Conservation (phyloP, 1,139 yeast genomes). For the Saccharomycopsis phalli region DNA sequence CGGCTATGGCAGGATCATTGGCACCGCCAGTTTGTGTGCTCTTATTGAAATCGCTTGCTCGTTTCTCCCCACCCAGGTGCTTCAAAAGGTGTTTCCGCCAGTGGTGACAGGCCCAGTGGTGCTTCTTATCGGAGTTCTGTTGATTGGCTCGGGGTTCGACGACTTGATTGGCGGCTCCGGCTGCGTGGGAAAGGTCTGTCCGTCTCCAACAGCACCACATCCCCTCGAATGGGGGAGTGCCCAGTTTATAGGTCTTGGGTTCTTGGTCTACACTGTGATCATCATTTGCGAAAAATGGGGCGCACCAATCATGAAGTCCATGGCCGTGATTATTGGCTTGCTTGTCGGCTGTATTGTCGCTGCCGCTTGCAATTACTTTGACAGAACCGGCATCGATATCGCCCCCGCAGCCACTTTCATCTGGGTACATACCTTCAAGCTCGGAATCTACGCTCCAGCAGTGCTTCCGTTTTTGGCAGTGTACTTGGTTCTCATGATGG, state of each 20-base stretch:
- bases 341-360: constrained; percentile 86
- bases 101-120: constrained; percentile 91
- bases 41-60: constrained; percentile 63
- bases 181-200: constrained; percentile 46
- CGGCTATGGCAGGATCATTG: constrained; percentile 82
- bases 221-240: constrained; percentile 79
- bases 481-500: constrained; percentile 75
- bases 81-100: constrained; percentile 76
- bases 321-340: constrained; percentile 80
- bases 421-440: constrained; percentile 79
- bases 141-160: constrained; percentile 61
- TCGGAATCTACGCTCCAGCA: constrained; percentile 70
- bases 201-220: constrained; percentile 36
- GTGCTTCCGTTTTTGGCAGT: constrained; percentile 79
- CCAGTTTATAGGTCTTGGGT: constrained; percentile 76
- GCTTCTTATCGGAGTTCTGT: constrained; percentile 62
- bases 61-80: constrained; percentile 61
- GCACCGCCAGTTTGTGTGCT: constrained; percentile 70
- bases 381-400: constrained; percentile 40
- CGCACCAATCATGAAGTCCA: constrained; percentile 88
- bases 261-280: constrained; percentile 66
- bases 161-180: constrained; percentile 90
- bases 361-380: constrained; percentile 81
- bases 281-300: constrained; percentile 78
- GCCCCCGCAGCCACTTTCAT: constrained; percentile 83